phyloP scores from a whole-genome alignment of 345 rosid genomes.

The Pistacia atlantica region DNA sequence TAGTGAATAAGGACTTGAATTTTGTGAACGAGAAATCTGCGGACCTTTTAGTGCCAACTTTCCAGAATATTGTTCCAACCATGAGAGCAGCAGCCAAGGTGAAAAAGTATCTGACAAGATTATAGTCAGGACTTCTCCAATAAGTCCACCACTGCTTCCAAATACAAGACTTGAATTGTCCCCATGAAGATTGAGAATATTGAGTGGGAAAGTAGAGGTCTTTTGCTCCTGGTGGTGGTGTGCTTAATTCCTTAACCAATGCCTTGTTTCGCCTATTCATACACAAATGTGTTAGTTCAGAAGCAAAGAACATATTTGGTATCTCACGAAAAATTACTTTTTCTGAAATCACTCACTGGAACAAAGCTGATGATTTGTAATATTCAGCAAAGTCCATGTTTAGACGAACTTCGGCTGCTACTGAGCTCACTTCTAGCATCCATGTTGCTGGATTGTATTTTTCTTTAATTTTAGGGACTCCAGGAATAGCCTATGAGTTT shows the following conservation, averaged over 20 bases:
- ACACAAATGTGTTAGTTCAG: constrained; percentile 10
- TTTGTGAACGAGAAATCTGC: constrained; percentile 1
- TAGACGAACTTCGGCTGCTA: constrained; percentile 66
- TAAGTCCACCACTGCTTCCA: constrained; percentile 78
- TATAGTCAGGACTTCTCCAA: constrained; percentile 81
- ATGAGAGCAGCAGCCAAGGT: constrained; percentile 52
- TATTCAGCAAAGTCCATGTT: constrained; percentile 72
- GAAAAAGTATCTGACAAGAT: constrained; percentile 58
- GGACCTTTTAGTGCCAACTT: constrained; percentile 55
- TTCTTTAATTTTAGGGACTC: constrained; percentile 62
- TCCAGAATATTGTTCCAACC: constrained; percentile 69
- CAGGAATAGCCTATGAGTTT: constrained; percentile 52
- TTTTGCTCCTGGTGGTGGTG: constrained; percentile 47
- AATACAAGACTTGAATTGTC: constrained; percentile 65
- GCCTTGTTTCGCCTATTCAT: constrained; percentile 58
- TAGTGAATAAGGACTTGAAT: not conserved
- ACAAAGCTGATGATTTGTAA: constrained; percentile 56
- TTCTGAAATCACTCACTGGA: constrained; percentile 44
- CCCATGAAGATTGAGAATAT: constrained; percentile 52
- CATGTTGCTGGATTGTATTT: constrained; percentile 87
- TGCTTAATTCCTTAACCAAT: constrained; percentile 54
- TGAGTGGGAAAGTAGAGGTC: constrained; percentile 54
- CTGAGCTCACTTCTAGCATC: constrained; percentile 93
- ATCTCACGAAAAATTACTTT: not conserved
- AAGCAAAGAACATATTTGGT: not conserved